These are phyloP conservation scores for Pyrenophora teres DNA, from an alignment of 2,329 filamentous ascomycete species.

Conservation along the genomic window DNA sequence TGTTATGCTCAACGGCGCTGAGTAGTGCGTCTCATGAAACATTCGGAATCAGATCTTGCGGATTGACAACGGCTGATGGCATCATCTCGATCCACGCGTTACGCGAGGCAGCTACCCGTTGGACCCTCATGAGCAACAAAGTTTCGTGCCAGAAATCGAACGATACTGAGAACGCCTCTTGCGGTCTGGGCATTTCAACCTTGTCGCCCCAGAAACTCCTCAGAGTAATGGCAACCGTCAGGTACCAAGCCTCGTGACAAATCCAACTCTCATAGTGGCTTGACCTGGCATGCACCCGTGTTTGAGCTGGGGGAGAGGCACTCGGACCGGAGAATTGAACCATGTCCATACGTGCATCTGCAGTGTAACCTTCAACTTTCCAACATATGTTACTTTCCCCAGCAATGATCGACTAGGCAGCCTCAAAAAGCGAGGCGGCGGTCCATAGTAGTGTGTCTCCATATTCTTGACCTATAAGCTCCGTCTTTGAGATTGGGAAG, in stretches of 20 bases:
- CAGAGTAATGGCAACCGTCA: too few relatives aligned
- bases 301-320: neutral
- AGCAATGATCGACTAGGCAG: conserved; percentile 16
- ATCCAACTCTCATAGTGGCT: conserved; percentile 13
- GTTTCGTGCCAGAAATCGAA: neutral
- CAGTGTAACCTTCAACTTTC: conserved; percentile 25
- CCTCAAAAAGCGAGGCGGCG: neutral
- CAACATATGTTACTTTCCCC: conserved; percentile 13
- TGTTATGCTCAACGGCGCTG: neutral
- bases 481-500: neutral
- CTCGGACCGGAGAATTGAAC: conserved; percentile 23
- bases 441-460: too few relatives aligned
- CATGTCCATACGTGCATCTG: conserved; percentile 20
- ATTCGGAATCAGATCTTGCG: neutral
- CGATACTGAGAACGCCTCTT: neutral
- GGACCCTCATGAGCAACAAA: neutral
- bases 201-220: too few relatives aligned
- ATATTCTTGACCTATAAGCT: too few relatives aligned
- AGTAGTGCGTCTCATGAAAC: conserved; percentile 1
- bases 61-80: conserved; percentile 5
- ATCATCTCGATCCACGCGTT: conserved; percentile 1
- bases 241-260: neutral
- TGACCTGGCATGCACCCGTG: neutral
- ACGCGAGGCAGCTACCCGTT: conserved; percentile 7
- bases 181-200: too few relatives aligned